Evolutionary conservation across 345 rosid species (phyloP).

Genomic region (Durio zibethinus): DNA sequence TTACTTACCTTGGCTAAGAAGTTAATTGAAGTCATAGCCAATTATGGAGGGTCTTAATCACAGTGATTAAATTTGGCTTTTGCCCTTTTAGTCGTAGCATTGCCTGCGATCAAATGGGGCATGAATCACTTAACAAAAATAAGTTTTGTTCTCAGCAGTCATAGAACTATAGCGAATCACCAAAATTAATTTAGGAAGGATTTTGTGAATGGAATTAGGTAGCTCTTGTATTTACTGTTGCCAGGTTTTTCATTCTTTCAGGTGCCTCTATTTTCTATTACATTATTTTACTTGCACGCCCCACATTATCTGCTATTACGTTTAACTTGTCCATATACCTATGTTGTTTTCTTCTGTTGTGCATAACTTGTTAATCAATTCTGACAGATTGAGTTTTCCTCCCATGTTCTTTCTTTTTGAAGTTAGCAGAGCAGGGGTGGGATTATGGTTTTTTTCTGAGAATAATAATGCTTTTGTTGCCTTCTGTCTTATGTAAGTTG

Average conservation of each 20-base stretch:
- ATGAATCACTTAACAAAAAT: background rate
- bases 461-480: background rate
- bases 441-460: background rate
- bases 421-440: background rate
- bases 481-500: background rate
- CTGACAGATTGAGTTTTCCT: background rate
- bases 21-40: background rate
- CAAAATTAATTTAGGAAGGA: background rate
- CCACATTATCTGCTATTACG: background rate
- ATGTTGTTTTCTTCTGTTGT: background rate
- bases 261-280: background rate
- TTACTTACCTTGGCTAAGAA: background rate
- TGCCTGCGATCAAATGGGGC: background rate
- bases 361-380: background rate
- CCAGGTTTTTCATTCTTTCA: background rate
- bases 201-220: background rate
- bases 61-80: background rate
- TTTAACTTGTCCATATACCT: background rate
- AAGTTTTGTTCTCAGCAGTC: background rate
- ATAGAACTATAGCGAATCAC: slow-evolving; percentile 3
- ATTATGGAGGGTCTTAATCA: background rate
- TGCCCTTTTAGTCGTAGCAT: background rate
- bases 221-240: background rate
- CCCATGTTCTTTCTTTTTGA: background rate
- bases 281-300: background rate